These are phyloP conservation scores for Hyaloscypha finlandica DNA, from an alignment of 495 filamentous ascomycete genomes.

Conservation along the genomic window DNA sequence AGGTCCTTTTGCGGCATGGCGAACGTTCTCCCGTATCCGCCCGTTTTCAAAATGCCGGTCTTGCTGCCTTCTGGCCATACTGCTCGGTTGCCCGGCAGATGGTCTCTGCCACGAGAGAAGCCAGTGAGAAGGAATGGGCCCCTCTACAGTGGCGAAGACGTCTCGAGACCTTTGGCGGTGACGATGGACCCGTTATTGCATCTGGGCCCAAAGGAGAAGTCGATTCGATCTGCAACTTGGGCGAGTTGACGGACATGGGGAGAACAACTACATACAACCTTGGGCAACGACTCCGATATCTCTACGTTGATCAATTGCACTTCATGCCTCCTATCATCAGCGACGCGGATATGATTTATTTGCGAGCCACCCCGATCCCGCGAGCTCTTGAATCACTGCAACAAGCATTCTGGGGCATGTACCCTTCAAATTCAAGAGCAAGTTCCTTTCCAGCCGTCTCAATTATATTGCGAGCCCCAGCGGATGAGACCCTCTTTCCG, in stretches of 20 bases:
- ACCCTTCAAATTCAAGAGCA: conserved; percentile 67
- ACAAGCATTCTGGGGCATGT: conserved; percentile 86
- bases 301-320: conserved; percentile 85
- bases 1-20: conserved; percentile 89
- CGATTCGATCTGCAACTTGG: conserved; percentile 81
- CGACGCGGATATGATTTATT: conserved; percentile 72
- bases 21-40: conserved; percentile 85
- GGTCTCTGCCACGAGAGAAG: conserved; percentile 65
- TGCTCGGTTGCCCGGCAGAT: conserved; percentile 76
- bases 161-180: conserved; percentile 74
- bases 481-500: conserved; percentile 90
- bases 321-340: conserved; percentile 74
- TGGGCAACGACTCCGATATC: conserved; percentile 72
- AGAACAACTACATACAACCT: conserved; percentile 81
- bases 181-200: conserved; percentile 70
- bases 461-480: conserved; percentile 68
- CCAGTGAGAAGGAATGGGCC: conserved; percentile 51
- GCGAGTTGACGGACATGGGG: conserved; percentile 86
- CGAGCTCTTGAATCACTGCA: conserved; percentile 88
- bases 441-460: conserved; percentile 68
- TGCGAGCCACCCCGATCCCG: conserved; percentile 82
- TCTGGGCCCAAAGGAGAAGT: conserved; percentile 65
- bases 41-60: conserved; percentile 87
- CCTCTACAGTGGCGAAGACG: conserved; percentile 75
- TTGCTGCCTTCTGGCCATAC: conserved; percentile 88